Percentiles rank a stretch among this genome's conserved stretches.
Evolutionary conservation across 208 protist genomes (phyloP).

Genomic region (Acanthamoeba lugdunensis): DNA sequence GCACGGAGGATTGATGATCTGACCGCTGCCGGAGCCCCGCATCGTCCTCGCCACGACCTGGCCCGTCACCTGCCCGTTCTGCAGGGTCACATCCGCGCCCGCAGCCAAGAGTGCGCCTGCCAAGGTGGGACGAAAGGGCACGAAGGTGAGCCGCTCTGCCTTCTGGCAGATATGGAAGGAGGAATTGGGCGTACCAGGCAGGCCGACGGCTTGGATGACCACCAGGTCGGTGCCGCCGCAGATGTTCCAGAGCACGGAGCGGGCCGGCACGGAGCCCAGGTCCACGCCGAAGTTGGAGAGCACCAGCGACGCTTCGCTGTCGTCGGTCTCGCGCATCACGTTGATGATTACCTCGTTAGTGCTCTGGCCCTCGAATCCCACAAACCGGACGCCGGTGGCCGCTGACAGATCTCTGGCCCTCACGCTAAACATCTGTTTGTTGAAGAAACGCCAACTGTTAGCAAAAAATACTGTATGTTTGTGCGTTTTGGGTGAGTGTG

Average conservation of each 20-base stretch:
- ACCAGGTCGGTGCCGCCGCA: conserved; percentile 40
- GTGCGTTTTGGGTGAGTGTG: too few relatives aligned
- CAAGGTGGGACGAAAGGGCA: not conserved
- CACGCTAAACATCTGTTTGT: conserved; percentile 28
- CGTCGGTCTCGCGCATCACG: conserved; percentile 32
- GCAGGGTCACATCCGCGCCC: conserved; percentile 7
- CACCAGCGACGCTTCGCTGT: not conserved
- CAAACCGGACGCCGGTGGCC: not conserved
- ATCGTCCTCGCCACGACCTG: conserved; percentile 25
- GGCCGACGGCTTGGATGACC: not conserved
- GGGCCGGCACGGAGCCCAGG: not conserved
- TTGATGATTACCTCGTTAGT: conserved; percentile 11
- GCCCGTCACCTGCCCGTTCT: conserved; percentile 24
- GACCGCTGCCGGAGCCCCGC: not conserved
- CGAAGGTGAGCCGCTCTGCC: not conserved
- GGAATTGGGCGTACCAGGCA: not conserved
- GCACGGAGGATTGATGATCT: conserved; percentile 52
- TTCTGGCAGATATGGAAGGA: not conserved
- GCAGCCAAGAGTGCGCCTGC: conserved; percentile 13
- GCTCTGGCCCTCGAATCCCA: not conserved
- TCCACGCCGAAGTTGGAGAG: conserved; percentile 9
- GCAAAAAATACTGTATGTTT: not conserved
- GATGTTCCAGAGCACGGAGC: conserved; percentile 60
- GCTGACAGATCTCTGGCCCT: not conserved
- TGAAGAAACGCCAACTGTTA: not conserved